Percentiles rank a stretch among this genome's conserved stretches.
phyloP scores from a whole-genome alignment of 2,329 filamentous ascomycete species.

The Lojkania enalia region DNA sequence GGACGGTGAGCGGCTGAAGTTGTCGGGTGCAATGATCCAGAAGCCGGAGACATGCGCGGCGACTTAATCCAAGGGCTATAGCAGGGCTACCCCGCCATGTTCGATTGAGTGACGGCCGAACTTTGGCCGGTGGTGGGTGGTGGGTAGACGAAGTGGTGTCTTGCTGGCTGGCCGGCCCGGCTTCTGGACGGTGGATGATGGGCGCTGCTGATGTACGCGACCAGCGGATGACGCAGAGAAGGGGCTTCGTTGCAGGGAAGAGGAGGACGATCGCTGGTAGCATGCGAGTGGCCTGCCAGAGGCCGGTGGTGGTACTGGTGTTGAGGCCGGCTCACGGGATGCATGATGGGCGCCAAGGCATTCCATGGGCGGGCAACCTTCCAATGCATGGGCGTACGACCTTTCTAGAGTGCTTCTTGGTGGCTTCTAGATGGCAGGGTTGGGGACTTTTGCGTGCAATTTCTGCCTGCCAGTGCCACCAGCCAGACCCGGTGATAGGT shows the following conservation, averaged over 20 bases:
- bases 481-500: too few relatives aligned
- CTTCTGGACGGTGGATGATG: neutral
- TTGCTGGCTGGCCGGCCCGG: too few relatives aligned
- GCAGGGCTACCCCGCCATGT: neutral
- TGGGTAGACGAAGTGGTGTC: neutral
- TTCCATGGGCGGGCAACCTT: neutral
- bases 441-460: neutral
- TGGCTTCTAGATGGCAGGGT: slow-evolving; percentile 8
- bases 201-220: neutral
- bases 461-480: neutral
- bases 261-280: neutral
- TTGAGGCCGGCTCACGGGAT: neutral
- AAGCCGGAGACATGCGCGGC: neutral
- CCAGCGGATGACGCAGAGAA: too few relatives aligned
- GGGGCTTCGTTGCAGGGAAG: neutral
- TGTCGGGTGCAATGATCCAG: slow-evolving; percentile 7
- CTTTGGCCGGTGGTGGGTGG: too few relatives aligned
- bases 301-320: neutral
- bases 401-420: slow-evolving; percentile 9
- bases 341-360: neutral
- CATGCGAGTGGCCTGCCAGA: neutral
- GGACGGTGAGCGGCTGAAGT: slow-evolving; percentile 7
- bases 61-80: neutral
- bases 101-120: neutral
- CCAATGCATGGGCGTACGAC: neutral